A percentile compares a stretch with the other conserved stretches of the same genome.
phyloP scores from a whole-genome alignment of 2,329 filamentous ascomycete species.

The Diaporthe batatas region DNA sequence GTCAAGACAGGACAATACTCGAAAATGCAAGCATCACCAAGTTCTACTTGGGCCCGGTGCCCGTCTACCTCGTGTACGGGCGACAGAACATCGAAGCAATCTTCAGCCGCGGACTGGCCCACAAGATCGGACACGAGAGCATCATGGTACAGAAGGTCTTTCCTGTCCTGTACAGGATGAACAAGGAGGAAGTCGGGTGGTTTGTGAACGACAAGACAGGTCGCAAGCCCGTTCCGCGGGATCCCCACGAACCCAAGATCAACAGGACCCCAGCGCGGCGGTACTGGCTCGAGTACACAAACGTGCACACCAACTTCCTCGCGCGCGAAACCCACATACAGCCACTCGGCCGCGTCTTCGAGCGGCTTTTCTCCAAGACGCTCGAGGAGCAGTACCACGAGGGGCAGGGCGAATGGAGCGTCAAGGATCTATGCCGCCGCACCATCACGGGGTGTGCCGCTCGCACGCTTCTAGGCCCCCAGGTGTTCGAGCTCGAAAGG shows the following conservation, averaged over 20 bases:
- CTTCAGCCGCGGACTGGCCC: background rate
- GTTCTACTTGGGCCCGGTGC: background rate
- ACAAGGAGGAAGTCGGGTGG: background rate
- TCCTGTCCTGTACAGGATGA: background rate
- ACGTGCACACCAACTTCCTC: constrained; percentile 44
- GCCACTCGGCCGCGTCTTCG: constrained; percentile 39
- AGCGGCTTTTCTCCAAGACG: constrained; percentile 34
- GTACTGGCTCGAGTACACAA: constrained; percentile 17
- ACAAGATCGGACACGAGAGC: background rate
- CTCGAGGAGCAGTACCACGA: constrained; percentile 34
- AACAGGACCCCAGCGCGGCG: background rate
- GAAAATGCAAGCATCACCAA: background rate
- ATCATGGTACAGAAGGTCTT: background rate
- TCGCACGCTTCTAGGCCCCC: background rate
- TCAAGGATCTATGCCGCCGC: constrained; percentile 36
- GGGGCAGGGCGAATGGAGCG: background rate
- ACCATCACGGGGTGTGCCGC: constrained; percentile 32
- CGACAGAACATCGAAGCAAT: background rate
- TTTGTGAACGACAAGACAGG: constrained; percentile 49
- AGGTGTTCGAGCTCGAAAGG: constrained; percentile 37
- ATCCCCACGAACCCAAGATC: background rate
- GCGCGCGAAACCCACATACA: constrained; percentile 30
- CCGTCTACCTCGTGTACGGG: background rate
- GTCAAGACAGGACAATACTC: background rate
- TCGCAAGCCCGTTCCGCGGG: constrained; percentile 37